Percentiles rank a stretch among this genome's conserved stretches.
Conservation (phyloP, 345 rosid genomes). For the Stellera chamaejasme region DNA sequence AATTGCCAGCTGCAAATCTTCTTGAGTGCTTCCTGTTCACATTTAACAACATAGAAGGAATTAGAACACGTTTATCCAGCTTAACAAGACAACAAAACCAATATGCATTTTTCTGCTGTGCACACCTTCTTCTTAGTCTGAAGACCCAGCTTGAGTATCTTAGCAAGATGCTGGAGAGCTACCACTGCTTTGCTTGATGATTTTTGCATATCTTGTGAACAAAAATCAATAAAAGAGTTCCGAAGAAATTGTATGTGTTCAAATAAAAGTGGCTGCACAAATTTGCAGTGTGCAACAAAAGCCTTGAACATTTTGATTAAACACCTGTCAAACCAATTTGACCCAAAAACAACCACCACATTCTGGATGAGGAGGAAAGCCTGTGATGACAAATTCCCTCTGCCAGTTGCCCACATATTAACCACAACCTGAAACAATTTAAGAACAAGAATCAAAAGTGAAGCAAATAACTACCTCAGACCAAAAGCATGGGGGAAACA, state of each 20-base stretch:
- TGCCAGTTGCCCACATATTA: conserved; percentile 77
- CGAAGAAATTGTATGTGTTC: conserved; percentile 42
- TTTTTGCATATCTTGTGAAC: conserved; percentile 75
- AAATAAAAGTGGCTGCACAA: conserved; percentile 36
- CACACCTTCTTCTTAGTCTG: conserved; percentile 68
- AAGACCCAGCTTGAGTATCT: conserved; percentile 59
- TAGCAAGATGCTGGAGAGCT: conserved; percentile 61
- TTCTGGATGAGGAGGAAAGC: conserved; percentile 55
- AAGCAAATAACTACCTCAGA: too few relatives aligned
- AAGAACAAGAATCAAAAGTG: too few relatives aligned
- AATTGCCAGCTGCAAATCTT: conserved; percentile 78
- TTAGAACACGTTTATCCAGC: neutral
- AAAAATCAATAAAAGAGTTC: conserved; percentile 60
- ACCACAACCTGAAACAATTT: conserved; percentile 46
- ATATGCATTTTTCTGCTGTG: neutral
- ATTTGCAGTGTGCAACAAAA: conserved; percentile 56
- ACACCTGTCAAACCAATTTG: conserved; percentile 55
- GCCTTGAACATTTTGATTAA: conserved; percentile 57
- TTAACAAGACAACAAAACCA: neutral
- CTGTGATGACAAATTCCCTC: conserved; percentile 38
- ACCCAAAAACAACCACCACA: conserved; percentile 44
- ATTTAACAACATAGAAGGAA: conserved; percentile 18
- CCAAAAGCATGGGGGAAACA: neutral
- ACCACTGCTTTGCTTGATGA: conserved; percentile 50
- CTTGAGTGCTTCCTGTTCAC: conserved; percentile 72